Conservation (phyloP, 768 basidiomycete genomes). For the Trametes elegans region DNA sequence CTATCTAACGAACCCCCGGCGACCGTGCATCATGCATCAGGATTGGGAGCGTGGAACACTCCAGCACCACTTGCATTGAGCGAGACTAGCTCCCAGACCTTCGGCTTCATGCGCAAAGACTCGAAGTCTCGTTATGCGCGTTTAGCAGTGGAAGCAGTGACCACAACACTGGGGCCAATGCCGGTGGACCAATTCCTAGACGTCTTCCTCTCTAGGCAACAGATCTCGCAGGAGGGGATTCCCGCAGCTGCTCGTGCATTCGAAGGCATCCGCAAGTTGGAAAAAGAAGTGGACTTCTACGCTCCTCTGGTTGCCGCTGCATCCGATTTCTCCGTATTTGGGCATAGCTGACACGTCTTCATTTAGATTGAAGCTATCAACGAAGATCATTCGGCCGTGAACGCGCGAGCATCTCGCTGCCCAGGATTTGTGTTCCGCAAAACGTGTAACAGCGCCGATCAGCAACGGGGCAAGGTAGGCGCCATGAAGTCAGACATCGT, state of each 20-base stretch:
- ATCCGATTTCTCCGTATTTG: too few species aligned
- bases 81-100: neutral
- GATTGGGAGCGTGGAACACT: neutral
- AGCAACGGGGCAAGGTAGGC: neutral
- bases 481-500: constrained; percentile 3
- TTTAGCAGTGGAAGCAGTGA: neutral
- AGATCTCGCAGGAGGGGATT: too few species aligned
- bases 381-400: neutral
- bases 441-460: neutral
- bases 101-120: neutral
- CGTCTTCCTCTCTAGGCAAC: neutral
- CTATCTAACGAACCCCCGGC: too few species aligned
- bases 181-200: constrained; percentile 6
- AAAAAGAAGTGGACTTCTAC: neutral
- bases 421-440: neutral
- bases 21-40: neutral
- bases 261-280: neutral
- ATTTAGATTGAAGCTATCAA: neutral
- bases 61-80: neutral
- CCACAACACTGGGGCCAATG: constrained; percentile 8
- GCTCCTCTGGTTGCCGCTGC: neutral
- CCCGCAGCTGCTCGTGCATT: too few species aligned
- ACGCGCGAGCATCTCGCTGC: neutral
- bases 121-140: neutral
- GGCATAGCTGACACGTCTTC: neutral